Percentiles rank a stretch among this genome's conserved stretches.
Conservation (phyloP, 805 yeast genomes). For the Komagataella kurtzmanii region DNA sequence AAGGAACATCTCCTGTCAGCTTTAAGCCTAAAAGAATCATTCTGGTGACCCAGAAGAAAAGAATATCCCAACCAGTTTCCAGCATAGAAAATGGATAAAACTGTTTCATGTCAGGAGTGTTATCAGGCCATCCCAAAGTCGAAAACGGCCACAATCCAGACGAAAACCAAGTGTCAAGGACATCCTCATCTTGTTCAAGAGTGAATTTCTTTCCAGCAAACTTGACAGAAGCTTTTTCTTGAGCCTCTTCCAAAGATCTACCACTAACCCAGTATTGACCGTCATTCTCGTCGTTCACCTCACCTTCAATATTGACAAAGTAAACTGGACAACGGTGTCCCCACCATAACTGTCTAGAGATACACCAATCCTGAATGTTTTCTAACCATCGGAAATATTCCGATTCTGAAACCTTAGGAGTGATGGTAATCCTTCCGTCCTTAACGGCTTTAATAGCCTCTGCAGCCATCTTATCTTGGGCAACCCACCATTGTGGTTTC, state of each 20-base stretch:
- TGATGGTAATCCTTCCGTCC: conserved; percentile 65
- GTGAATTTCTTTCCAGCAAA: conserved; percentile 61
- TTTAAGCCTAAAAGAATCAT: conserved; percentile 89
- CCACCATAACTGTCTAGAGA: conserved; percentile 85
- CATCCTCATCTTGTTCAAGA: conserved; percentile 94
- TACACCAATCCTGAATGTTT: conserved; percentile 98
- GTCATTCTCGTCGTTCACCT: conserved; percentile 45
- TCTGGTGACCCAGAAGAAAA: conserved; percentile 97
- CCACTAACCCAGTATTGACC: conserved; percentile 88
- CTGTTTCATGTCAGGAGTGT: conserved; percentile 55
- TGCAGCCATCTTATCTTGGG: conserved; percentile 78
- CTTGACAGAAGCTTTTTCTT: conserved; percentile 59
- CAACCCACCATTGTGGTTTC: conserved; percentile 99
- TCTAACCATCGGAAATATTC: conserved; percentile 95
- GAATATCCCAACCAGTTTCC: conserved; percentile 98
- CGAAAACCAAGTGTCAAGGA: conserved; percentile 97
- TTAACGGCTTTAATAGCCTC: conserved; percentile 79
- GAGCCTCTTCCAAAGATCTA: conserved; percentile 70
- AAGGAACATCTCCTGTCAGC: conserved; percentile 83
- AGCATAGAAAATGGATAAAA: conserved; percentile 89
- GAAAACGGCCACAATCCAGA: conserved; percentile 97
- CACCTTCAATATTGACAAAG: conserved; percentile 71
- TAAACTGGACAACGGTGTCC: conserved; percentile 98
- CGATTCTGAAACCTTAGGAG: conserved; percentile 81
- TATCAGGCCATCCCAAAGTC: conserved; percentile 89